Evolutionary conservation across 768 basidiomycete genomes (phyloP).

Genomic region (Boletus vinaceobasis): DNA sequence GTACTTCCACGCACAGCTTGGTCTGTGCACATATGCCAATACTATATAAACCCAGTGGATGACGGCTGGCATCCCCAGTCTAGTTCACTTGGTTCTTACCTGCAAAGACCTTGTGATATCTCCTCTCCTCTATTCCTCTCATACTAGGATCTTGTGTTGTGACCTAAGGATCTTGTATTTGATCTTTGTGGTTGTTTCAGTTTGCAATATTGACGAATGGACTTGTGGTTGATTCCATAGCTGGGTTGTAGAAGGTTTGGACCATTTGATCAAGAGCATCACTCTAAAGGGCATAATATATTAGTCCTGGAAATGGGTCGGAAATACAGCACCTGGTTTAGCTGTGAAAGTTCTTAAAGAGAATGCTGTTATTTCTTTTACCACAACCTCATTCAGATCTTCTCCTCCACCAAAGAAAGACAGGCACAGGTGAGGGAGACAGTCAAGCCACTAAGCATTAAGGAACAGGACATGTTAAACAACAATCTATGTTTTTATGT

Average conservation of each 20-base stretch:
- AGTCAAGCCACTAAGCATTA: conserved; percentile 24
- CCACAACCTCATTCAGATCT: conserved; percentile 27
- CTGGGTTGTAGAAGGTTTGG: conserved; percentile 39
- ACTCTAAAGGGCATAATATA: conserved; percentile 32
- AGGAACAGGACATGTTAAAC: neutral
- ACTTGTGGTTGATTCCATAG: conserved; percentile 42
- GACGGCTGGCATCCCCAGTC: too few species aligned
- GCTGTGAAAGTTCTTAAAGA: conserved; percentile 33
- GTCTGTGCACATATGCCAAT: too few species aligned
- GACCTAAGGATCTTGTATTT: too few species aligned
- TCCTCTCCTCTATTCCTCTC: too few species aligned
- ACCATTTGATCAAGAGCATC: conserved; percentile 35
- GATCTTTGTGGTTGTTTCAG: too few species aligned
- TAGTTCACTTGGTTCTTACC: too few species aligned
- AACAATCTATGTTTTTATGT: conserved; percentile 1
- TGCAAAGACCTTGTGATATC: too few species aligned
- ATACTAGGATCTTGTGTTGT: too few species aligned
- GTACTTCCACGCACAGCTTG: too few species aligned
- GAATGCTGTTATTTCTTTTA: conserved; percentile 30
- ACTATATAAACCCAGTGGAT: too few species aligned
- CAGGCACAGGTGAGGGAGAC: conserved; percentile 26
- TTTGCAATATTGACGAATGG: conserved; percentile 53
- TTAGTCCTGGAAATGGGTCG: conserved; percentile 48
- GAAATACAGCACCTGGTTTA: conserved; percentile 24
- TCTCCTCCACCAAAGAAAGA: conserved; percentile 30